Evolutionary conservation across 331 rosid species (phyloP).

Genomic region (Prunus yedoensis): DNA sequence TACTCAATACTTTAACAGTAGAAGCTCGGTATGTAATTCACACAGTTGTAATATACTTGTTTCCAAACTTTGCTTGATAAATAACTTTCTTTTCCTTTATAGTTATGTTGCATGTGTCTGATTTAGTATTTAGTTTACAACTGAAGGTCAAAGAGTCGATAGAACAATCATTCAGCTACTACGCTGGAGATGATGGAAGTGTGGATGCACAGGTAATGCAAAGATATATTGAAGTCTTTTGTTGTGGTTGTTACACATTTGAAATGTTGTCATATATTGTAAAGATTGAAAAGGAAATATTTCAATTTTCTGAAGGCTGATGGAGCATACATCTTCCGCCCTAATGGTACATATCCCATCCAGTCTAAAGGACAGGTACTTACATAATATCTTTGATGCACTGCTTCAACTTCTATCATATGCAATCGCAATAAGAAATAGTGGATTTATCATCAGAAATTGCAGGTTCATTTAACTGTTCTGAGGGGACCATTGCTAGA

Average conservation of each 20-base stretch:
- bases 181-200: constrained; percentile 55
- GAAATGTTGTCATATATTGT: constrained; percentile 5
- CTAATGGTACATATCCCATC: constrained; percentile 52
- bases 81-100: background rate
- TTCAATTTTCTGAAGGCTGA: constrained; percentile 51
- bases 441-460: constrained; percentile 21
- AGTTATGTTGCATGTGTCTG: background rate
- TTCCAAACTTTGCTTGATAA: background rate
- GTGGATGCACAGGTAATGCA: constrained; percentile 52
- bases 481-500: constrained; percentile 67
- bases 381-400: constrained; percentile 3
- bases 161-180: constrained; percentile 56
- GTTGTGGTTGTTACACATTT: constrained; percentile 9
- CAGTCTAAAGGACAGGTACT: constrained; percentile 39
- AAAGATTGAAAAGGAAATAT: constrained; percentile 13
- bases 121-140: constrained; percentile 24
- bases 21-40: constrained; percentile 52
- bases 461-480: constrained; percentile 56
- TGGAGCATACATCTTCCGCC: constrained; percentile 84
- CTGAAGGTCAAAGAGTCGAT: constrained; percentile 57
- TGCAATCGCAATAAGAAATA: constrained; percentile 8
- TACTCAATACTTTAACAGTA: constrained; percentile 49
- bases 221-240: background rate
- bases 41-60: background rate
- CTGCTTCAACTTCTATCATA: constrained; percentile 6